Conservation (phyloP, 306 rosid genomes). For the Prunus campanulata region DNA sequence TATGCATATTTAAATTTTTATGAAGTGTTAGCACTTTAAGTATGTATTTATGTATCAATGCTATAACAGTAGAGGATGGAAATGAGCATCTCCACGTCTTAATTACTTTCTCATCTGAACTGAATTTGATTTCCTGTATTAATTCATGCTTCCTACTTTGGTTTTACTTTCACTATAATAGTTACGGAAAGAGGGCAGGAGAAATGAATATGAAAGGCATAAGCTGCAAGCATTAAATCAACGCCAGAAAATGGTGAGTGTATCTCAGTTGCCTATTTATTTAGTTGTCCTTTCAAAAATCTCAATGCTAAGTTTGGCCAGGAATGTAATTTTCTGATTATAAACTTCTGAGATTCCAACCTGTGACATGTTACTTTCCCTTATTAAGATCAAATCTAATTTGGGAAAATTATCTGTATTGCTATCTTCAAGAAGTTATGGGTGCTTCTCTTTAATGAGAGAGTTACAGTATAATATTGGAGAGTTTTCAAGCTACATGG, state of each 20-base stretch:
- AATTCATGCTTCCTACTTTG: constrained; percentile 25
- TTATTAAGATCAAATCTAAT: not conserved
- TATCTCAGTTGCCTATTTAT: constrained; percentile 19
- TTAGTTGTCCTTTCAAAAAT: constrained; percentile 3
- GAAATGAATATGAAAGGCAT: constrained; percentile 98
- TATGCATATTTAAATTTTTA: not conserved
- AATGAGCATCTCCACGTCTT: not conserved
- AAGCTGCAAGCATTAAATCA: constrained; percentile 98
- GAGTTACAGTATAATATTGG: too few species aligned
- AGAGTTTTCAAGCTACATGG: too few species aligned
- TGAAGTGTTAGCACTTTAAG: not conserved
- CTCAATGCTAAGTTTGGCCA: not conserved
- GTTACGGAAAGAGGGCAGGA: constrained; percentile 97
- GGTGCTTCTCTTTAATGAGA: too few species aligned
- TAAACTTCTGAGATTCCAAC: not conserved
- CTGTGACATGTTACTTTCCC: not conserved
- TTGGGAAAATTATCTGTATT: not conserved
- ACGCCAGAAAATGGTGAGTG: constrained; percentile 92
- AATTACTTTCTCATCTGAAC: constrained; percentile 3
- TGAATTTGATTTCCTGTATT: constrained; percentile 8
- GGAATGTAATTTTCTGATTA: not conserved
- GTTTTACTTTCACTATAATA: constrained; percentile 32
- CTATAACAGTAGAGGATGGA: not conserved
- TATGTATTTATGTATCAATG: not conserved
- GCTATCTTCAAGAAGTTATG: not conserved